Evolutionary conservation across 2,329 filamentous ascomycete genomes (phyloP), one percentile per base, ranked within the genome.

Genomic region (Alternaria consortialis): DNA sequence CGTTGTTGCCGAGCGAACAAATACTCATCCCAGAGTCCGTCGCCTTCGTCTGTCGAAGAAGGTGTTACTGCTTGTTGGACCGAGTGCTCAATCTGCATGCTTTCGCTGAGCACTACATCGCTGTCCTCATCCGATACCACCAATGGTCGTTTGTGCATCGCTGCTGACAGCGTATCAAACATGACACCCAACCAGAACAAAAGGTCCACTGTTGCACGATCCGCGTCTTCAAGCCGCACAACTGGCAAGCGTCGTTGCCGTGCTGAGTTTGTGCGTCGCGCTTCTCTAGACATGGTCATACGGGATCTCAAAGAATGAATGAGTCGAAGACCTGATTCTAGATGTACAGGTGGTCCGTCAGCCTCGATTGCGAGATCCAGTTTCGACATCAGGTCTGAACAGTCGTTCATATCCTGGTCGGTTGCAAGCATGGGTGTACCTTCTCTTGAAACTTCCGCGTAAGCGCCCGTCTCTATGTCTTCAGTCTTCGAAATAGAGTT

Each of bases 131-230:
- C 80, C 1, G 78, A 80, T 5, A 84, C 76, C 2, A 83, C 79
- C 1, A 82, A 66, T 5, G 81, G 79, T 2, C 81, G 80, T 50
- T 81, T 78, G 55, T 84, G 80, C 80, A 87, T 85, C 1, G 84
- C 84, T 1, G 86, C 81, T 0, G 84, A 85, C 8, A 87, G 74
- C 0, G 85, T 87, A 66, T 87, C 86, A 50, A 86, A 85, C 85
- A 87, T 88, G 44, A 87, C 77, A 0, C 83, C 84, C 25, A 88
- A 77, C 86, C 86, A 88, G 68, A 84, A 87, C 3, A 88, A 68
- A 13, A 88, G 74, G 13, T 84, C 80, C 27, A 88, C 78, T 0
- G 86, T 87, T 11, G 80, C 75, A 17, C 75, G 74, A 71, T 83
- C 75, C 17, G 79, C 75, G 29, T 68, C 58, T 43, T 72, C 74